A percentile compares a stretch with the other conserved stretches of the same genome.
These are phyloP conservation scores for Fusarium caatingaense DNA, from an alignment of 2,329 filamentous ascomycete species.

Conservation along the genomic window DNA sequence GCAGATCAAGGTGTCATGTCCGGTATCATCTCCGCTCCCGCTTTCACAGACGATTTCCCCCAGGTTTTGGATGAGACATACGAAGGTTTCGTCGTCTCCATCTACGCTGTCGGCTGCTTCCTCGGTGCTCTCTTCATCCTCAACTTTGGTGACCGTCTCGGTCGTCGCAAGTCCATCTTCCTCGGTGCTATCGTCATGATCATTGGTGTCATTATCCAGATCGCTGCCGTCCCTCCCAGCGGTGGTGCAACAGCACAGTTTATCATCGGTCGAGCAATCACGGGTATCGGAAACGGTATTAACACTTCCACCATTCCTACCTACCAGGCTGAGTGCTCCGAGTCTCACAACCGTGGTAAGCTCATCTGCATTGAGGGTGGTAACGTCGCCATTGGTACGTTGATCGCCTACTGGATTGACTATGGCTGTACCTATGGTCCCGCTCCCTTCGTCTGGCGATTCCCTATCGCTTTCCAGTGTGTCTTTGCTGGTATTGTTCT, in stretches of 20 bases:
- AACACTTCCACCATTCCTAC: constrained; percentile 65
- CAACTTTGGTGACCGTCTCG: constrained; percentile 64
- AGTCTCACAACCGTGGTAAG: constrained; percentile 63
- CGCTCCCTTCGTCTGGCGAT: constrained; percentile 63
- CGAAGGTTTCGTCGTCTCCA: constrained; percentile 62
- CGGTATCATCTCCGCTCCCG: constrained; percentile 63
- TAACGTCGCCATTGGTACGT: constrained; percentile 55
- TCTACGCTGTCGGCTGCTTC: constrained; percentile 66
- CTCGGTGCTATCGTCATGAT: constrained; percentile 68
- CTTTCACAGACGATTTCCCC: constrained; percentile 62
- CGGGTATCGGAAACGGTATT: constrained; percentile 64
- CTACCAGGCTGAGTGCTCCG: constrained; percentile 67
- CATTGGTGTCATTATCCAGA: constrained; percentile 70
- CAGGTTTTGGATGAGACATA: constrained; percentile 56
- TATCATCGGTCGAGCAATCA: constrained; percentile 63
- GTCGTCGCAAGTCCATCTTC: constrained; percentile 65
- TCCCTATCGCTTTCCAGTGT: constrained; percentile 60
- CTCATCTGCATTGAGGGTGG: constrained; percentile 63
- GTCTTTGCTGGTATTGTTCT: constrained; percentile 58
- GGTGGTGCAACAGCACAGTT: constrained; percentile 57
- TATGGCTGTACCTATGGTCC: constrained; percentile 57
- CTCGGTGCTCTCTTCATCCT: constrained; percentile 62
- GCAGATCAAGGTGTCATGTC: constrained; percentile 65
- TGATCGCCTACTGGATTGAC: constrained; percentile 59
- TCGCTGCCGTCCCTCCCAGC: constrained; percentile 53